These are phyloP conservation scores for Eucalyptus pauciflora DNA, from an alignment of 345 rosid genomes.

Conservation along the genomic window DNA sequence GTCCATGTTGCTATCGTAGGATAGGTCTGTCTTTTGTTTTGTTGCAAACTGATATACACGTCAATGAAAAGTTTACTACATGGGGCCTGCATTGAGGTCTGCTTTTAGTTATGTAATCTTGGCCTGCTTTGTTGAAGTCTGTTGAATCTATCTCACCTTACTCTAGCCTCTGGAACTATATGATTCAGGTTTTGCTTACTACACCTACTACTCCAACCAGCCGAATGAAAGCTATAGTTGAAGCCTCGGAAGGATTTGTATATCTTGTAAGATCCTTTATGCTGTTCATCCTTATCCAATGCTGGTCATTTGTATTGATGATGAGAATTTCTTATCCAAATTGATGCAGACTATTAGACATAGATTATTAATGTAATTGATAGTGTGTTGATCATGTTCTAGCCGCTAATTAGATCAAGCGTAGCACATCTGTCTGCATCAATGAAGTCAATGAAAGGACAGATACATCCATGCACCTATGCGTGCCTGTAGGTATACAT, in stretches of 20 bases:
- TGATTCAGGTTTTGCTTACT: constrained; percentile 71
- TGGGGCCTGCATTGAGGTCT: neutral
- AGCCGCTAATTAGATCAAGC: neutral
- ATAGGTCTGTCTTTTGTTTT: neutral
- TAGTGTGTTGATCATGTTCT: neutral
- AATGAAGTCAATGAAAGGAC: neutral
- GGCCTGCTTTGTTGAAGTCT: neutral
- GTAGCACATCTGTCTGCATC: neutral
- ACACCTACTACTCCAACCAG: constrained; percentile 90
- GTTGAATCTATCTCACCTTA: neutral
- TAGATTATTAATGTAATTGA: neutral
- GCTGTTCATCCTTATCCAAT: neutral
- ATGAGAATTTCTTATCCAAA: neutral
- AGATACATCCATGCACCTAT: neutral
- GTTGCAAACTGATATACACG: neutral
- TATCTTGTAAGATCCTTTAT: constrained; percentile 62
- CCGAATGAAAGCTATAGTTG: constrained; percentile 84
- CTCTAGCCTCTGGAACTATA: neutral
- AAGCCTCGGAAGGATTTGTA: constrained; percentile 86
- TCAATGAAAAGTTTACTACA: neutral
- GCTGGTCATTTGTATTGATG: neutral
- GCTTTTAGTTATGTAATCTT: neutral
- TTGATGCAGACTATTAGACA: neutral
- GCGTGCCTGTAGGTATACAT: neutral
- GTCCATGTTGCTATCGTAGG: neutral